Percentiles rank a stretch among this genome's conserved stretches.
Evolutionary conservation across 129 eudicot species (phyloP).

Genomic region (Chrysanthemum seticuspe): DNA sequence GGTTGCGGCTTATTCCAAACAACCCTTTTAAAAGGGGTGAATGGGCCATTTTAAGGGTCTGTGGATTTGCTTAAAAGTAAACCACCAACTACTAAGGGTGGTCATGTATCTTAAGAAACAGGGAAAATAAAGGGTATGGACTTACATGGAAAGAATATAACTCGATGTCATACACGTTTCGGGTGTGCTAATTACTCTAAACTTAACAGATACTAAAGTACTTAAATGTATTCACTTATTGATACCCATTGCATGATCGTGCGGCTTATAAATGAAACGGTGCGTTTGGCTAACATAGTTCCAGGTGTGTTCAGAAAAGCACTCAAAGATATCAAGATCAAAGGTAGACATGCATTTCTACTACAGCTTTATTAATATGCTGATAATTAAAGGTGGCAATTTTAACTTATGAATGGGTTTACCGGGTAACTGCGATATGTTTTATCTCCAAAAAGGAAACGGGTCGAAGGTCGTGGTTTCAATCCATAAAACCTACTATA

Average conservation of each 20-base stretch:
- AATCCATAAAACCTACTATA: too few relatives aligned
- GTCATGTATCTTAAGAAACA: constrained; percentile 42
- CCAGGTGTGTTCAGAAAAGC: constrained; percentile 85
- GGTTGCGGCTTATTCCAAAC: too few relatives aligned
- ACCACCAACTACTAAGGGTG: too few relatives aligned
- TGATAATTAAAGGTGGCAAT: background rate
- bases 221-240: background rate
- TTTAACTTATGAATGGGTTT: background rate
- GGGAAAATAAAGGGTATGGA: constrained; percentile 59
- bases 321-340: constrained; percentile 52
- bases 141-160: constrained; percentile 90
- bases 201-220: background rate
- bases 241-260: background rate
- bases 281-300: constrained; percentile 73
- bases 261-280: constrained; percentile 66
- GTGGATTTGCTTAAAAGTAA: too few relatives aligned
- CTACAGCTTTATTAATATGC: background rate
- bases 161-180: constrained; percentile 82
- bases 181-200: constrained; percentile 40
- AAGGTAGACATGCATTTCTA: constrained; percentile 36
- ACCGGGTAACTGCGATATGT: too few relatives aligned
- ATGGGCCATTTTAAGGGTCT: too few relatives aligned
- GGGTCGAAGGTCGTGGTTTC: too few relatives aligned
- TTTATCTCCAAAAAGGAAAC: too few relatives aligned
- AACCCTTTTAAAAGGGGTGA: too few relatives aligned